A percentile compares a stretch with the other conserved stretches of the same genome.
phyloP scores from a whole-genome alignment of 2,329 filamentous ascomycete genomes.

The Diplodia seriata region DNA sequence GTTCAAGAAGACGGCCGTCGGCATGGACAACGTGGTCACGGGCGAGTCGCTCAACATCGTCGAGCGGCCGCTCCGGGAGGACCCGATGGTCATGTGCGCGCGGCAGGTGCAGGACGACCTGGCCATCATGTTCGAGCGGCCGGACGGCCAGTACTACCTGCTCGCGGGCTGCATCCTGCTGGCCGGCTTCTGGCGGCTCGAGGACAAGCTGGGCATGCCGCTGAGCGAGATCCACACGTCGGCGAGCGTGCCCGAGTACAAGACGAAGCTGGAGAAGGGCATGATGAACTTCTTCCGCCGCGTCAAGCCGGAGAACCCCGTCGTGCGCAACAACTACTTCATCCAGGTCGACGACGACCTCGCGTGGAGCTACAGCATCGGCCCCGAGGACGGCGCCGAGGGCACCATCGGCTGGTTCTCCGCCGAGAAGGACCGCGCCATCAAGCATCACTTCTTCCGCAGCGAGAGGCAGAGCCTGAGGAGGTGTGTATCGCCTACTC shows the following conservation, averaged over 20 bases:
- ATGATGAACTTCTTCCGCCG: slow-evolving; percentile 84
- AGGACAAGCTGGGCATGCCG: slow-evolving; percentile 81
- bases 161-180: slow-evolving; percentile 78
- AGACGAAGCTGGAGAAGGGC: slow-evolving; percentile 73
- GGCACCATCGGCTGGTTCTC: slow-evolving; percentile 72
- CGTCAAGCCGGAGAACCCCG: slow-evolving; percentile 70
- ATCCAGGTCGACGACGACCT: slow-evolving; percentile 82
- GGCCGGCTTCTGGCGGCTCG: slow-evolving; percentile 81
- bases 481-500: slow-evolving; percentile 45
- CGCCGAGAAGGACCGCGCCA: slow-evolving; percentile 74
- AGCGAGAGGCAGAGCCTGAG: slow-evolving; percentile 76
- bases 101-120: slow-evolving; percentile 82
- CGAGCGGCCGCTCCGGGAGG: slow-evolving; percentile 70
- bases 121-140: slow-evolving; percentile 79
- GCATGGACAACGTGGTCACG: slow-evolving; percentile 74
- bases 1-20: slow-evolving; percentile 67
- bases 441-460: slow-evolving; percentile 77
- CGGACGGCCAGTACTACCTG: slow-evolving; percentile 81
- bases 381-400: slow-evolving; percentile 67
- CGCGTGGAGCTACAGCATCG: slow-evolving; percentile 79
- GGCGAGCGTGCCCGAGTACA: slow-evolving; percentile 76
- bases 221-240: slow-evolving; percentile 80
- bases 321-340: slow-evolving; percentile 83
- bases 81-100: slow-evolving; percentile 77
- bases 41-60: slow-evolving; percentile 74